Evolutionary conservation across 2,329 filamentous ascomycete genomes (phyloP).

Genomic region (Claviceps sp.): DNA sequence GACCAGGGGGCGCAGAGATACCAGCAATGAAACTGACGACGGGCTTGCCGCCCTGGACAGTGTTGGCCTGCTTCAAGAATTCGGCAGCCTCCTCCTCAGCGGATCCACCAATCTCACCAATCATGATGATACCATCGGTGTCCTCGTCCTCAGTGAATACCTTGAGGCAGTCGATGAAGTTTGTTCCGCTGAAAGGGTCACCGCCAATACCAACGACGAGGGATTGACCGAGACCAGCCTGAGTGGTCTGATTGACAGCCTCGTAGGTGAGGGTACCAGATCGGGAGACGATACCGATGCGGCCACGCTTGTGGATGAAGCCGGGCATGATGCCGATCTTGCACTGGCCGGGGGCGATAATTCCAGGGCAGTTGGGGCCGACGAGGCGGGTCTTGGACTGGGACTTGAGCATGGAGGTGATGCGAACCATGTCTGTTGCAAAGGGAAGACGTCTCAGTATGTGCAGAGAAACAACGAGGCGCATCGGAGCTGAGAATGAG

Average conservation of each 20-base stretch:
- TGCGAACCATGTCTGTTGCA: constrained; percentile 84
- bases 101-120: constrained; percentile 94
- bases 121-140: constrained; percentile 99
- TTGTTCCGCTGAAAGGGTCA: constrained; percentile 97
- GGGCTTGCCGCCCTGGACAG: constrained; percentile 71
- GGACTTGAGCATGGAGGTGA: constrained; percentile 94
- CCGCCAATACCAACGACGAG: constrained; percentile 97
- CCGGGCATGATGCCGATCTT: constrained; percentile 99
- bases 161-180: constrained; percentile 98
- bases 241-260: constrained; percentile 98
- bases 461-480: not conserved
- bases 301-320: constrained; percentile 99
- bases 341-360: constrained; percentile 91
- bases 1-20: constrained; percentile 90
- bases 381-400: constrained; percentile 95
- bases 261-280: constrained; percentile 98
- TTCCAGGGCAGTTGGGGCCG: constrained; percentile 94
- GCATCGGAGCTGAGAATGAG: not conserved
- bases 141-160: constrained; percentile 93
- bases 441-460: constrained; percentile 5
- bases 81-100: constrained; percentile 98
- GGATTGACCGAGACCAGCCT: constrained; percentile 91
- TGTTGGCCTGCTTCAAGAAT: constrained; percentile 88
- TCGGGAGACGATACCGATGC: constrained; percentile 95
- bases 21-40: constrained; percentile 97